phyloP scores from a whole-genome alignment of 148 eudicot species.

The Vaccinium vitisidaea region DNA sequence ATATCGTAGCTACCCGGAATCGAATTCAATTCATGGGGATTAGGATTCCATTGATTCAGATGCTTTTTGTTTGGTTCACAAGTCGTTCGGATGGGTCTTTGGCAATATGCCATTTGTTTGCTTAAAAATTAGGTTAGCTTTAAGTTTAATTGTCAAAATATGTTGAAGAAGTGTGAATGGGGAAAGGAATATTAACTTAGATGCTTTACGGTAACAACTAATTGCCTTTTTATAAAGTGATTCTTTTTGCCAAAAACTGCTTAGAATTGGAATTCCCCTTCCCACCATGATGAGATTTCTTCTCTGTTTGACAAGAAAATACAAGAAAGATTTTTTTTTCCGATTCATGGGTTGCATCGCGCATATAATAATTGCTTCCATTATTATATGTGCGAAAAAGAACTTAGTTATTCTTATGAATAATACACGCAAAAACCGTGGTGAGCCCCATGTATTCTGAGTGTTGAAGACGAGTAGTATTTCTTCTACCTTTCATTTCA shows the following conservation, averaged over 20 bases:
- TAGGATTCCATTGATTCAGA: neutral
- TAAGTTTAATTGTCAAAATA: neutral
- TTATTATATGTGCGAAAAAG: too few relatives aligned
- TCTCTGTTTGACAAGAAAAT: constrained; percentile 2
- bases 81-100: neutral
- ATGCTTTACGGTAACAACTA: neutral
- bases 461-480: too few relatives aligned
- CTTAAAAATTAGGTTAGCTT: neutral
- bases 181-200: constrained; percentile 16
- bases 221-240: constrained; percentile 5
- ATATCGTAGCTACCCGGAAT: neutral
- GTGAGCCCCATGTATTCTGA: too few relatives aligned
- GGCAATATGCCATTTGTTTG: neutral
- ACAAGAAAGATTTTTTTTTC: neutral
- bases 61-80: neutral
- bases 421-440: too few relatives aligned
- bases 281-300: constrained; percentile 11
- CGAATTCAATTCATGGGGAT: constrained; percentile 5
- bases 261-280: neutral
- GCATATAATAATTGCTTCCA: neutral
- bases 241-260: constrained; percentile 12
- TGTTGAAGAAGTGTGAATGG: neutral
- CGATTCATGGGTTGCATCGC: neutral
- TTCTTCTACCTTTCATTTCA: too few relatives aligned
- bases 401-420: too few relatives aligned